Evolutionary conservation across 2,329 filamentous ascomycete species (phyloP).

Genomic region (Cladophialophora immunda): DNA sequence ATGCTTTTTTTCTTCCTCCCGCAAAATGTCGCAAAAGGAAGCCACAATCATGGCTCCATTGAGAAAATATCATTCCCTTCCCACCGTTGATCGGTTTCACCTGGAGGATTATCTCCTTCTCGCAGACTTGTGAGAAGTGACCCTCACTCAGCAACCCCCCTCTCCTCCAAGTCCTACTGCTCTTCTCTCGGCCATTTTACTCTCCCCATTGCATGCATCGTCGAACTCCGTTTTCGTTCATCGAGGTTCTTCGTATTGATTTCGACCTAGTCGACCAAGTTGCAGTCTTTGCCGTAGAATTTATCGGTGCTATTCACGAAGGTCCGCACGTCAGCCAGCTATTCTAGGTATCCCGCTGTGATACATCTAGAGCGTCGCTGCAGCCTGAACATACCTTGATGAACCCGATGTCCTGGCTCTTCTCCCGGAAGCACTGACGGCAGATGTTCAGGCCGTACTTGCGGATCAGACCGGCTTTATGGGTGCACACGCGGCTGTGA

Average conservation of each 20-base stretch:
- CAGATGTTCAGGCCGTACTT: conserved; percentile 93
- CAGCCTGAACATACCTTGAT: conserved; percentile 62
- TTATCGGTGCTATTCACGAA: neutral
- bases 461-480: conserved; percentile 98
- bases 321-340: neutral
- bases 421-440: conserved; percentile 76
- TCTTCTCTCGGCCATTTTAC: neutral
- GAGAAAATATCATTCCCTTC: neutral
- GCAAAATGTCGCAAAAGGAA: neutral
- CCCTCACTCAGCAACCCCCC: neutral
- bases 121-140: neutral
- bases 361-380: neutral
- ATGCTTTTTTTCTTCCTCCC: neutral
- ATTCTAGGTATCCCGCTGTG: neutral
- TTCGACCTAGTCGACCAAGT: neutral
- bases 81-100: neutral
- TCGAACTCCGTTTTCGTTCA: neutral
- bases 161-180: neutral
- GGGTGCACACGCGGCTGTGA: conserved; percentile 81
- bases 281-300: neutral
- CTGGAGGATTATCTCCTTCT: neutral
- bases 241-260: neutral
- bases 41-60: neutral
- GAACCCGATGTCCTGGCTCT: conserved; percentile 73
- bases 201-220: neutral